A percentile compares a stretch with the other conserved stretches of the same genome.
Conservation (phyloP, 345 rosid genomes). For the Sisymbrium irio region DNA sequence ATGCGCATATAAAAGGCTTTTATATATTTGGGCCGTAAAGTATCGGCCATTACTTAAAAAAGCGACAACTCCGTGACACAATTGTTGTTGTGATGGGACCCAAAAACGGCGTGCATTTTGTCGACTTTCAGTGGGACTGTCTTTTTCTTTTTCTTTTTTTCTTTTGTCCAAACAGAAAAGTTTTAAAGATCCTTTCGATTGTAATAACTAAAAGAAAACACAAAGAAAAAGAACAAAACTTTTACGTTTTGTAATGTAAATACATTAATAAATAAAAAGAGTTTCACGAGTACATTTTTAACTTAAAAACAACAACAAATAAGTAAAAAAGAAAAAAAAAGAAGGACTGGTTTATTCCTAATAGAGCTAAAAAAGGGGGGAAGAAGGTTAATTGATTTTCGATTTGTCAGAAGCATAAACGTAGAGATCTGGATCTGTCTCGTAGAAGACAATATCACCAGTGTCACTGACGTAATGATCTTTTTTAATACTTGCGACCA, state of each 20-base stretch:
- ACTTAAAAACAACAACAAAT: constrained; percentile 18
- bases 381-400: constrained; percentile 27
- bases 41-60: not conserved
- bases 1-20: not conserved
- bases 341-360: constrained; percentile 30
- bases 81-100: constrained; percentile 25
- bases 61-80: constrained; percentile 22
- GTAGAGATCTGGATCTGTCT: constrained; percentile 49
- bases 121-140: constrained; percentile 24
- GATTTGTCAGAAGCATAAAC: constrained; percentile 36
- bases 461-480: constrained; percentile 77
- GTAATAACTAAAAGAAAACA: constrained; percentile 11
- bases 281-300: constrained; percentile 14
- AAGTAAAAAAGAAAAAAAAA: not conserved
- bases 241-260: constrained; percentile 29
- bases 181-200: not conserved
- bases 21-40: constrained; percentile 17
- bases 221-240: not conserved
- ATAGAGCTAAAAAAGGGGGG: constrained; percentile 16
- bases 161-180: constrained; percentile 9
- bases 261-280: constrained; percentile 14
- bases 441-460: constrained; percentile 73
- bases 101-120: constrained; percentile 29
- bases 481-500: constrained; percentile 51
- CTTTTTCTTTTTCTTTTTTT: constrained; percentile 29